These are phyloP conservation scores for Arxiozyma slooffiae DNA, from an alignment of 1,139 yeast species.

Conservation along the genomic window DNA sequence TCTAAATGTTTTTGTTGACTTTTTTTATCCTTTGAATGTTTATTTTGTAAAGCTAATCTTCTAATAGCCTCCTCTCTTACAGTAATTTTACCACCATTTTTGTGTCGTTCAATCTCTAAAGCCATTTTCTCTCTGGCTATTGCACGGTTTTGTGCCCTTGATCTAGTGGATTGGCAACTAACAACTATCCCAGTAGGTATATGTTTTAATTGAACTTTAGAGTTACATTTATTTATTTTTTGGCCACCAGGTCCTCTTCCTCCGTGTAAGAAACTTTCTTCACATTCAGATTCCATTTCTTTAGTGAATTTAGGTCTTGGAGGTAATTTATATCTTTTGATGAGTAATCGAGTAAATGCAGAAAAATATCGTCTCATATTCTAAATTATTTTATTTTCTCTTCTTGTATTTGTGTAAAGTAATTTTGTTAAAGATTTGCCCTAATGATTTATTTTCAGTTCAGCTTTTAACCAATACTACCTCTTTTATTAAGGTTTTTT, in stretches of 20 bases:
- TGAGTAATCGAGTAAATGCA: not conserved
- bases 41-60: slow-evolving; percentile 43
- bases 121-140: slow-evolving; percentile 80
- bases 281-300: slow-evolving; percentile 41
- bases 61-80: slow-evolving; percentile 46
- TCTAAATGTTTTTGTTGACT: slow-evolving; percentile 44
- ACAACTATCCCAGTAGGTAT: slow-evolving; percentile 81
- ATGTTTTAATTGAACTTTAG: slow-evolving; percentile 84
- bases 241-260: slow-evolving; percentile 96
- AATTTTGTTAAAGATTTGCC: too few relatives aligned
- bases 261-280: slow-evolving; percentile 80
- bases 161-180: slow-evolving; percentile 77
- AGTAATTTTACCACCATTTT: slow-evolving; percentile 37
- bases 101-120: slow-evolving; percentile 37
- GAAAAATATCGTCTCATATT: not conserved
- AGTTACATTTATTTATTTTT: slow-evolving; percentile 84
- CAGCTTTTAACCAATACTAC: not conserved
- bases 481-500: too few relatives aligned
- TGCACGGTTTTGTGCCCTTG: slow-evolving; percentile 77
- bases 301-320: slow-evolving; percentile 68
- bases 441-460: not conserved
- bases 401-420: too few relatives aligned
- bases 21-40: slow-evolving; percentile 46
- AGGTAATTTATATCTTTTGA: slow-evolving; percentile 47
- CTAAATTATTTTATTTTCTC: too few relatives aligned